Conservation (phyloP, 2,329 filamentous ascomycete genomes). For the Neofusicoccum ribis region DNA sequence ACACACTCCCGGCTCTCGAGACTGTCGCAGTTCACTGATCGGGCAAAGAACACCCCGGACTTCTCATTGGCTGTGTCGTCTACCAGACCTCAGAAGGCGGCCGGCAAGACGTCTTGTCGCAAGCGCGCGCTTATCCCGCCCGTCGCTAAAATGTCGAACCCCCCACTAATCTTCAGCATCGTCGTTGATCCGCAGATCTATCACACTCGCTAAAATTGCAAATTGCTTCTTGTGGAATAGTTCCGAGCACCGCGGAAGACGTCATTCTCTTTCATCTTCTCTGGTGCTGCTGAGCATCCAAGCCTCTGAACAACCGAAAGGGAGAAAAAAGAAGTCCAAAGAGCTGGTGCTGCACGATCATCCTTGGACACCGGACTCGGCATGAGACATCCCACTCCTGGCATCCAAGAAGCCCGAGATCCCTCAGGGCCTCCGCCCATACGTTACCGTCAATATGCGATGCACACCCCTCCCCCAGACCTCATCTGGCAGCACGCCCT, state of each 20-base stretch:
- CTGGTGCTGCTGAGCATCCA: no score
- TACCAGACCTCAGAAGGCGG: background rate
- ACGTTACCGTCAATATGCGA: background rate
- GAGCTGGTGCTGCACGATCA: no score
- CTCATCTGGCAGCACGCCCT: background rate
- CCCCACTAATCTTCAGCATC: background rate
- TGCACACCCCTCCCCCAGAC: background rate
- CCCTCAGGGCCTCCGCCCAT: background rate
- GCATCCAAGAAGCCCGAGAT: no score
- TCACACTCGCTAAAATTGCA: background rate
- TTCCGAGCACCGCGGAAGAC: background rate
- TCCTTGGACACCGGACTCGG: no score
- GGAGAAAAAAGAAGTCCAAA: no score
- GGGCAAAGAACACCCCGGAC: no score
- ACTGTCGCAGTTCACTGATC: no score
- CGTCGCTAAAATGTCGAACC: background rate
- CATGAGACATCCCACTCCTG: no score
- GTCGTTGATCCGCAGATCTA: slow-evolving; percentile 6
- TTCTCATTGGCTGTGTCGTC: no score
- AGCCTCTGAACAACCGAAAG: no score
- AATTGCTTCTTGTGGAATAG: background rate
- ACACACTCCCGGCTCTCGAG: no score
- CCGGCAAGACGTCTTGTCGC: background rate
- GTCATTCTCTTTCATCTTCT: background rate
- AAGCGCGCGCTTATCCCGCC: background rate